phyloP scores from a whole-genome alignment of 129 eudicot species.

The Helichrysum umbraculigerum region DNA sequence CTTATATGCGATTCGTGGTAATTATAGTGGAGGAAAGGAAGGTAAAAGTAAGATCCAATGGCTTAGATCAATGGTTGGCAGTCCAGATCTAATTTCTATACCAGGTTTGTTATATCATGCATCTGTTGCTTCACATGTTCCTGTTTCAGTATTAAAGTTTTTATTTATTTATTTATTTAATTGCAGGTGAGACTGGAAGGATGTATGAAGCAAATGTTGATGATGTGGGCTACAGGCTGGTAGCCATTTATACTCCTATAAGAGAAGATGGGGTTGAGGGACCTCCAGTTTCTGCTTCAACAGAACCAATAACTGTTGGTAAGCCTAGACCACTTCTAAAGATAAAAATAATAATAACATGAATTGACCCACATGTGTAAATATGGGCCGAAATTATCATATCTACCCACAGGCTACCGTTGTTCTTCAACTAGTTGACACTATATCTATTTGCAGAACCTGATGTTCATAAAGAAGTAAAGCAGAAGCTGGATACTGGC shows the following conservation, averaged over 20 bases:
- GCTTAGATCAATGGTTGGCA: conserved; percentile 99
- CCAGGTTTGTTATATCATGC: conserved; percentile 60
- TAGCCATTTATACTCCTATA: conserved; percentile 91
- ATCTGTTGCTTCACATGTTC: not conserved
- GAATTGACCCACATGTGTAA: not conserved
- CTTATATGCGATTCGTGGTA: conserved; percentile 81
- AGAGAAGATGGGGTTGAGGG: conserved; percentile 97
- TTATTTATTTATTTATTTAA: not conserved
- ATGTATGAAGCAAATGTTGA: conserved; percentile 99
- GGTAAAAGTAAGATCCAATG: conserved; percentile 97
- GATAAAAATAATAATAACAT: not conserved
- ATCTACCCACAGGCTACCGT: not conserved
- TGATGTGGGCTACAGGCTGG: conserved; percentile 96
- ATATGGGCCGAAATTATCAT: not conserved
- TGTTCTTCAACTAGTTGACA: conserved; percentile 4
- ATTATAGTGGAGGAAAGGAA: conserved; percentile 91
- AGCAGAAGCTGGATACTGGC: conserved; percentile 89
- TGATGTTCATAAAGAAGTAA: conserved; percentile 92
- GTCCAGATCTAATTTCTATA: conserved; percentile 95
- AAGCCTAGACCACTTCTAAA: conserved; percentile 17
- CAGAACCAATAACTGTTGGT: conserved; percentile 95
- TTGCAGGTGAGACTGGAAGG: conserved; percentile 93
- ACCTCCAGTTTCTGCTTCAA: conserved; percentile 86
- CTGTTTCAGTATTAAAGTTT: not conserved
- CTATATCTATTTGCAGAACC: conserved; percentile 61